Evolutionary conservation across 345 rosid species (phyloP), one percentile per base, ranked within the genome.

Genomic region (Conringia planisiliqua): DNA sequence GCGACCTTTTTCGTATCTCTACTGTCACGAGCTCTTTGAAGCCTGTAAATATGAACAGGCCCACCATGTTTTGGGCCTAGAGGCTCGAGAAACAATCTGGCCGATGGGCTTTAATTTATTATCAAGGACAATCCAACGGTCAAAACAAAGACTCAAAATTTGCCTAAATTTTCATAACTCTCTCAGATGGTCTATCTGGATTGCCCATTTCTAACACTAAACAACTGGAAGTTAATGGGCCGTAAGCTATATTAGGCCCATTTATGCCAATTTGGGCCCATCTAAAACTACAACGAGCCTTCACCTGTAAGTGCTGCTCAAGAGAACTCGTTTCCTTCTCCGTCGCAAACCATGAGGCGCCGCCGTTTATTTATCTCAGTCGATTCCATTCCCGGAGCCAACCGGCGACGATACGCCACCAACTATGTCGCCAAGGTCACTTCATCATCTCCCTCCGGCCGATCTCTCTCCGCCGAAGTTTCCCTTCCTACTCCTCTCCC

Each of bases 381-480:
- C 72, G n/a, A 30, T 20, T 7, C 50, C 8, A 72, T 54, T 14
- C 1, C 71, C 47, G 38, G 30, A 54, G 1, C 32, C 0, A 77
- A 26, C 66, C 68, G 61, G 64, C 93, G 98, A 40, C 59, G 67
- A 62, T 93, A 79, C 50, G 88, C 88, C 16, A 91, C 98, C 40
- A 89, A 85, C 50, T 94, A 87, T 75, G 79, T 86, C 2, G 97
- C 93, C 43, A 91, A 84, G 69, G 83, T 94, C 11, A 90, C 89
- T 54, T 94, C 98, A 54, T 70, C 89, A 7, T 90, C 95, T 62
- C 78, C 93, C 8, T 79, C 90, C 14, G 98, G 98, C 20, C 82
- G 91, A n/a, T 77, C 83, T 10, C 82, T 94, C 52, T 88, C 90
- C 6, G 96, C 91, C 32, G 95, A 90, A 80, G 96, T 91, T 18